phyloP scores from a whole-genome alignment of 306 rosid species.

The Corylus heterophylla region DNA sequence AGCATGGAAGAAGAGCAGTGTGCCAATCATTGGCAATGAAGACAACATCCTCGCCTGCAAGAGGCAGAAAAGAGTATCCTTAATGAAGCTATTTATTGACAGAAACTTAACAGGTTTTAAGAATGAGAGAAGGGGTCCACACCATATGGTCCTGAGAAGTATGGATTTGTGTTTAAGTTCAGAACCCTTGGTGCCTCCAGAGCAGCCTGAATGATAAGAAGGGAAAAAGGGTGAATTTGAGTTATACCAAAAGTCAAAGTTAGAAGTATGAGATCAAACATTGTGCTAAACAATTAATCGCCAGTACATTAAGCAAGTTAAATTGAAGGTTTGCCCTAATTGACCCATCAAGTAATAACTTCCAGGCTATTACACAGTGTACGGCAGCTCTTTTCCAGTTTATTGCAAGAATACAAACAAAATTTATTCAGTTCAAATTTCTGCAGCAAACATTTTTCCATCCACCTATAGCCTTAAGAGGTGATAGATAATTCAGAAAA shows the following conservation, averaged over 20 bases:
- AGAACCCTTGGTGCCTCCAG: slow-evolving; percentile 76
- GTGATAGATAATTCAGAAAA: not conserved
- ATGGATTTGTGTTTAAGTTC: slow-evolving; percentile 49
- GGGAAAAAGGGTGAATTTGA: slow-evolving; percentile 6
- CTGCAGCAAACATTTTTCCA: not conserved
- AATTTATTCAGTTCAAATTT: not conserved
- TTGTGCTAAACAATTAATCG: not conserved
- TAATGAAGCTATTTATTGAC: not conserved
- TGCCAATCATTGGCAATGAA: slow-evolving; percentile 87
- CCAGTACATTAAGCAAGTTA: not conserved
- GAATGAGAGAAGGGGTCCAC: slow-evolving; percentile 5
- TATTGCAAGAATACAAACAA: not conserved
- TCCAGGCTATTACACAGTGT: not conserved
- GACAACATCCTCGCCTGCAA: slow-evolving; percentile 72
- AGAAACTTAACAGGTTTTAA: not conserved
- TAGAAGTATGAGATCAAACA: not conserved
- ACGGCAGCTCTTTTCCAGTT: not conserved
- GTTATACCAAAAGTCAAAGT: not conserved
- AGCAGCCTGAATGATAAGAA: slow-evolving; percentile 58
- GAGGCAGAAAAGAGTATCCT: slow-evolving; percentile 15
- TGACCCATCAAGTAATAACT: not conserved
- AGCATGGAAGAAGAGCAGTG: slow-evolving; percentile 76
- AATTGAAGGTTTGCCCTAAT: not conserved
- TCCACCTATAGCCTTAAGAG: not conserved
- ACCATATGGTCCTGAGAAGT: slow-evolving; percentile 83